These are phyloP conservation scores for Ogataea paraovalis DNA, from an alignment of 805 yeast genomes.

Conservation along the genomic window DNA sequence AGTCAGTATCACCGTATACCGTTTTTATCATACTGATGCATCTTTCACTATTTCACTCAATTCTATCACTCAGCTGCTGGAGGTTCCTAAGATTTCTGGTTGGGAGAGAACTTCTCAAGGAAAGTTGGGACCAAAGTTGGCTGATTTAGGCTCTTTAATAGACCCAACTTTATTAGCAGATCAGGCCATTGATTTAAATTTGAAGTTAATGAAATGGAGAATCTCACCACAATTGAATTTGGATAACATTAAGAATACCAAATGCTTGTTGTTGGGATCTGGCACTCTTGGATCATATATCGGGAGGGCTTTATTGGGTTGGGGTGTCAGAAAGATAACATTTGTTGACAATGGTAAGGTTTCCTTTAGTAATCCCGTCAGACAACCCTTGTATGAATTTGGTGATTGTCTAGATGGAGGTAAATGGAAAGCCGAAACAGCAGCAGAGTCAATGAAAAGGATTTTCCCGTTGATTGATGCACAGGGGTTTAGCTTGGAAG, in stretches of 20 bases:
- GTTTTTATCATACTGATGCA: slow-evolving; percentile 27
- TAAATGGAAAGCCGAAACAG: slow-evolving; percentile 67
- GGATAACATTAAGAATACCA: slow-evolving; percentile 54
- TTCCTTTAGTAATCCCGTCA: slow-evolving; percentile 90
- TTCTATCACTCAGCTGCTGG: slow-evolving; percentile 8
- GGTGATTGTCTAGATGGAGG: slow-evolving; percentile 80
- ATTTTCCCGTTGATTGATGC: slow-evolving; percentile 78
- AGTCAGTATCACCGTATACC: slow-evolving; percentile 38
- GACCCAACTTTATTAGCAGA: slow-evolving; percentile 80
- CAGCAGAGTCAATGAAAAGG: slow-evolving; percentile 65
- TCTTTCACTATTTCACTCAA: slow-evolving; percentile 29
- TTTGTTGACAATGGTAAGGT: slow-evolving; percentile 88
- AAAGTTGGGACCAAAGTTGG: slow-evolving; percentile 74
- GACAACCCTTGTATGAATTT: slow-evolving; percentile 84
- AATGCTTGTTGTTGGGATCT: slow-evolving; percentile 81
- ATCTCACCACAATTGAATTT: slow-evolving; percentile 78
- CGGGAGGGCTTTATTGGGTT: slow-evolving; percentile 78
- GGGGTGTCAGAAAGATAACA: slow-evolving; percentile 88
- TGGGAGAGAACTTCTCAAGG: slow-evolving; percentile 85
- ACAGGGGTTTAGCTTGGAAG: slow-evolving; percentile 60
- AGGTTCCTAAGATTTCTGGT: slow-evolving; percentile 55
- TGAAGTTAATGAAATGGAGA: slow-evolving; percentile 96
- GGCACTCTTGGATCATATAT: slow-evolving; percentile 96
- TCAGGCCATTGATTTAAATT: slow-evolving; percentile 88
- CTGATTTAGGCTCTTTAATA: slow-evolving; percentile 76